Percentiles rank a stretch among this genome's conserved stretches.
Conservation (phyloP, 192 early-diverging fungal genomes). For the Backusella morwellensis region DNA sequence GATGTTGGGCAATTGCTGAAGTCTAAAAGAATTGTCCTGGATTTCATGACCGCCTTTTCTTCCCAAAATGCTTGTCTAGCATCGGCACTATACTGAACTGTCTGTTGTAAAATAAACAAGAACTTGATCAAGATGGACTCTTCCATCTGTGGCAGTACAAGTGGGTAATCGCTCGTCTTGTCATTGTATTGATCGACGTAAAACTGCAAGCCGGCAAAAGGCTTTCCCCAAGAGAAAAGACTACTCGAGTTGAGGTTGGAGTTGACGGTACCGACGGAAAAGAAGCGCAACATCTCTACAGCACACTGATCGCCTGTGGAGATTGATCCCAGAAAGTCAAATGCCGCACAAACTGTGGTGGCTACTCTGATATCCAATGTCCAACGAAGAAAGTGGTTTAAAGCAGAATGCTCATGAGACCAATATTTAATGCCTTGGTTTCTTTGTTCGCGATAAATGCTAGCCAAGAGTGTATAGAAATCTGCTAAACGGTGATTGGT, state of each 20-base stretch:
- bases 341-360: conserved; percentile 66
- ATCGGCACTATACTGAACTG: conserved; percentile 70
- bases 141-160: conserved; percentile 41
- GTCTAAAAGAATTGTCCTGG: conserved; percentile 69
- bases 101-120: conserved; percentile 71
- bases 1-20: conserved; percentile 76
- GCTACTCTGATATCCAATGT: conserved; percentile 55
- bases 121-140: conserved; percentile 81
- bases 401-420: conserved; percentile 51
- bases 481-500: conserved; percentile 54
- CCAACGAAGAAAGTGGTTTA: conserved; percentile 66
- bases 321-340: conserved; percentile 81
- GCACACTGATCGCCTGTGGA: conserved; percentile 75
- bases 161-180: conserved; percentile 20
- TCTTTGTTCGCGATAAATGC: conserved; percentile 71
- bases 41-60: conserved; percentile 64
- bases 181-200: conserved; percentile 50
- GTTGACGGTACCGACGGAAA: conserved; percentile 34
- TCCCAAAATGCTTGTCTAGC: conserved; percentile 66
- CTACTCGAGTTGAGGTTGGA: conserved; percentile 14
- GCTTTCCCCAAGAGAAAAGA: conserved; percentile 75
- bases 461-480: conserved; percentile 69
- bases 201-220: conserved; percentile 75
- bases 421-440: conserved; percentile 78
- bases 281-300: conserved; percentile 52